Evolutionary conservation across 495 filamentous ascomycete genomes (phyloP), one percentile per base, ranked within the genome.

Genomic region (Penicillium dipodomyicola): DNA sequence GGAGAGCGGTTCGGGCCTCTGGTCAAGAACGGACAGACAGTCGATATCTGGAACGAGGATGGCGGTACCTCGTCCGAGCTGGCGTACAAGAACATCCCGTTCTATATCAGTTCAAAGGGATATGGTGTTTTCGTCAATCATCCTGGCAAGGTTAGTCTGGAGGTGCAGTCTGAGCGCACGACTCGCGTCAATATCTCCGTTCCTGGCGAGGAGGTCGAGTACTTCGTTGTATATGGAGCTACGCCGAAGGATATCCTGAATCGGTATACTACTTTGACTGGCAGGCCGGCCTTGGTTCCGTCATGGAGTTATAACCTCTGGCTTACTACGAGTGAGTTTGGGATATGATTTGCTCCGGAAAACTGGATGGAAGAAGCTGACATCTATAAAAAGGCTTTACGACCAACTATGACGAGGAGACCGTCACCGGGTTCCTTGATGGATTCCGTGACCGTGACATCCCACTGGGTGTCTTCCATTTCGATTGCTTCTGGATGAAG

Each of bases 51-150:
- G 84, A 89, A 89, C 54, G 82, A 83, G 32, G 87, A 91, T 59
- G 87, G 87, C 3, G 87, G 86, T 9, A 89, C 87, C 17, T 85
- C 80, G 0, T 84, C 79, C 17, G 86, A 89, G 49, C 78, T 88
- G 56, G 85, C 85, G 0, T 91, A 91, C 65, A 89, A 89, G 71
- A 90, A 89, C 61, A 76, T 89, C 7, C 81, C 84, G 2, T 89
- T 89, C 67, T 89, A 85, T 67, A 70, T 90, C 33, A 87, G 82
- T 54, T 87, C 82, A 1, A 73, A 77, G 14, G 85, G 85, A 2
- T 91, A 90, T 65, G 86, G 86, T 23, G 76, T 89, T n/a, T 89
- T 89, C 67, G 80, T 89, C 25, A 83, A 86, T 60, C 77, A 80
- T 14, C 71, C 82, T 0, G 82, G 82, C 11, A 78, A 77, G 14